Base-by-base conservation (phyloP, 495 filamentous ascomycete genomes). In the Lepidopterella palustris region DNA sequence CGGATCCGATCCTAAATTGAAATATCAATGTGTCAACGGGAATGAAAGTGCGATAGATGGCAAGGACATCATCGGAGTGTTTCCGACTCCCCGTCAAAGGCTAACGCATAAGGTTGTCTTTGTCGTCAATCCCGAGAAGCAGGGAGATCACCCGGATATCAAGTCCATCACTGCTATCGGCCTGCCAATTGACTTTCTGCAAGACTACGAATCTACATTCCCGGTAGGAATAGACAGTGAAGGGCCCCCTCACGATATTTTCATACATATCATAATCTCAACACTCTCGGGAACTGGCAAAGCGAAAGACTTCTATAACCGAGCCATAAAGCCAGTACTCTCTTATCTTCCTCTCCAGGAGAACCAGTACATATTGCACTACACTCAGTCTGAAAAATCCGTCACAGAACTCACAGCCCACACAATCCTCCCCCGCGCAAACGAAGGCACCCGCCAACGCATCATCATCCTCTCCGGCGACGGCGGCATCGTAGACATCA, bases 381-480 rank as follows among this genome's bases (percentile, higher is more conserved):
- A 70, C 31, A 95, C 89, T 5, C 66, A 78, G 9, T 82, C 80
- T 18, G 68, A 77, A 2, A 67, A 80, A 5, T 85, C 80, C 8
- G 79, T 96, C 26, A 72, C 74, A 5, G 76, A 89, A 2, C 78
- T 93, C 35, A 79, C 85, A 0, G 71, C 60, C 8, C 61, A 72
- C 1, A 66, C 74, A 1, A 72, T 87, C 57, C 71, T 80, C 15
- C 71, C 74, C 9, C 62, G 64, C 26, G 82, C 84, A 25, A 73
- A 77, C 48, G 57, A 72, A 45, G 76, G 80, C 8, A 57, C 72
- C 0, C 58, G 65, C 6, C 80, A 84, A 65, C 87, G 84, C 0
- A 73, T 96, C 20, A 68, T 96, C 27, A 77, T 96, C 6, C 78
- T 97, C 0, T 88, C 87, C 28, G 92, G 92, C 2, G 92, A 97